A percentile compares a stretch with the other conserved stretches of the same genome.
Evolutionary conservation across 352 stramenopile genomes (phyloP).

Genomic region (Aphanomyces invadans): DNA sequence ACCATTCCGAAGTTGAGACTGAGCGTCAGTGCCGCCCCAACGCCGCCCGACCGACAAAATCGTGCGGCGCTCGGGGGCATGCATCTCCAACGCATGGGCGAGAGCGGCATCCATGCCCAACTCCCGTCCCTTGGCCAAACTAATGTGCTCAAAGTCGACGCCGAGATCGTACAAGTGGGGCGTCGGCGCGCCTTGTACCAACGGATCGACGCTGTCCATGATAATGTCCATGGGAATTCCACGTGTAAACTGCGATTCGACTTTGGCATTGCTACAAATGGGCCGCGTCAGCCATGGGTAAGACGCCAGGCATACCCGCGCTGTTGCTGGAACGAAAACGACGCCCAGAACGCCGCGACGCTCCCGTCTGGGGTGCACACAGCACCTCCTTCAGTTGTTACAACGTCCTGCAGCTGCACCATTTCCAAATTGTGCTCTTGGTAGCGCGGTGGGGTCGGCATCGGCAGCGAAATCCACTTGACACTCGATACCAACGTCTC

Average conservation of each 20-base stretch:
- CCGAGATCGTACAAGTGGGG: conserved; percentile 75
- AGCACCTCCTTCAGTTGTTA: conserved; percentile 72
- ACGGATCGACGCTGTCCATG: conserved; percentile 71
- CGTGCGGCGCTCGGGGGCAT: conserved; percentile 56
- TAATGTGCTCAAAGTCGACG: conserved; percentile 83
- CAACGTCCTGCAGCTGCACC: conserved; percentile 75
- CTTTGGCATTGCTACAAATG: conserved; percentile 39
- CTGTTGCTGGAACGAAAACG: conserved; percentile 82
- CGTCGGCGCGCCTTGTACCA: conserved; percentile 54
- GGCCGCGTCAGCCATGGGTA: too few relatives aligned
- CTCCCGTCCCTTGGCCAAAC: conserved; percentile 80
- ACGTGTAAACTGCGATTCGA: conserved; percentile 81
- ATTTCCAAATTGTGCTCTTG: conserved; percentile 86
- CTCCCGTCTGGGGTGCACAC: conserved; percentile 58
- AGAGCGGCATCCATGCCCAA: conserved; percentile 76
- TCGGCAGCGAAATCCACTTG: conserved; percentile 77
- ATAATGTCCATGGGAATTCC: conserved; percentile 83
- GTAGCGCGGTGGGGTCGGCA: conserved; percentile 74
- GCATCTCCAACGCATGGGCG: conserved; percentile 64
- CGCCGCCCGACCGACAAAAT: conserved; percentile 72
- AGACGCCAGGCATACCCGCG: conserved; percentile 23
- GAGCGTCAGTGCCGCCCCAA: conserved; percentile 65
- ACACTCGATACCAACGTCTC: conserved; percentile 81
- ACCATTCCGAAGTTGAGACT: conserved; percentile 63
- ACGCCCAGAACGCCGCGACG: conserved; percentile 80